Evolutionary conservation across 1,284 basidiomycete genomes (phyloP), one percentile per base, ranked within the genome.

Genomic region (Austroboletus novae-zelandiae): DNA sequence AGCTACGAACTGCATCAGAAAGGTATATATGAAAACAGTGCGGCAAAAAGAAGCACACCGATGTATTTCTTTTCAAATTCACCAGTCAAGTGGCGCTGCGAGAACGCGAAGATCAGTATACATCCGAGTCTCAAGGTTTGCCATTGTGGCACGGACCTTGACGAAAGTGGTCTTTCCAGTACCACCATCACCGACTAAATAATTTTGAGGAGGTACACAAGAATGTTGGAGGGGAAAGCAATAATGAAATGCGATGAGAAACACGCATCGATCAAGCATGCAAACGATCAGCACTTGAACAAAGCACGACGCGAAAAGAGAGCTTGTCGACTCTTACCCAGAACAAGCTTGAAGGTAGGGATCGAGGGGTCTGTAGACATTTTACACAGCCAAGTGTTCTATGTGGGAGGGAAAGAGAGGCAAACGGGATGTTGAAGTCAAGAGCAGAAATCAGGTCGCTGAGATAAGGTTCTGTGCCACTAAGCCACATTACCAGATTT

Each of bases 61-160:
- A 99, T 98, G 80, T 98, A 99, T 77, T 99, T 99, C 84, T 99
- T 99, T 79, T 99, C 97, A 74, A 99, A 99, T 84, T 99, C 97
- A 71, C 92, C 94, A 60, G 96, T 98, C 84, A 98, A 86, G 77
- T 99, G 96, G 73, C 94, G 94, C 94, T 94, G 66, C 39, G 61
- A 57, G 60, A 61, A 52, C 43, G 45, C 45, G 35, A 47, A 64
- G 74, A 86, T 88, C 81, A 85, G 76, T 54, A 73, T 65, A 63
- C 73, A 79, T 85, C 85, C 77, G 63, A 54, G 54, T 52, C 48
- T 47, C 61, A 54, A 56, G 47, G 55, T 17, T 54, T 47, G 27
- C 50, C 56, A 54, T 57, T 48, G 53, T 48, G 49, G 48, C 44
- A 52, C 37, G 48, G 59, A 91, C 91, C 83, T 97, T 97, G 78